These are phyloP conservation scores for Colletotrichum shisoi DNA, from an alignment of 2,329 filamentous ascomycete species.

Conservation along the genomic window DNA sequence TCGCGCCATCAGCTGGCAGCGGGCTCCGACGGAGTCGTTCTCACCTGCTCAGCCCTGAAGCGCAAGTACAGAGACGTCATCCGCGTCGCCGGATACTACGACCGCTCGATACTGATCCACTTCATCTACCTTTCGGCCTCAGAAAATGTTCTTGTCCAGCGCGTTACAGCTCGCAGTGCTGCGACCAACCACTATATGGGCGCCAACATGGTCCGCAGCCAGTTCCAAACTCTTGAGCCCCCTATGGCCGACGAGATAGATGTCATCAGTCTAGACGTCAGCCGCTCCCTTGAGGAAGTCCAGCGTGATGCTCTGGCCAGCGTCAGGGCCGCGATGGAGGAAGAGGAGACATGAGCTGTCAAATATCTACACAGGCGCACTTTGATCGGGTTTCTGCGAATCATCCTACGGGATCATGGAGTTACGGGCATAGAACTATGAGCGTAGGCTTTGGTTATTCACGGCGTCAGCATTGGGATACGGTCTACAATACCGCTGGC, in stretches of 20 bases:
- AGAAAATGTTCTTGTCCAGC: conserved; percentile 76
- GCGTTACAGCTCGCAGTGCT: conserved; percentile 70
- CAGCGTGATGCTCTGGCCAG: conserved; percentile 65
- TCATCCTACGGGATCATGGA: conserved; percentile 34
- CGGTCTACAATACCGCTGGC: conserved; percentile 29
- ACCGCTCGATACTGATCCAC: conserved; percentile 78
- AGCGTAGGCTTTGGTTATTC: conserved; percentile 33
- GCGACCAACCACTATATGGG: conserved; percentile 92
- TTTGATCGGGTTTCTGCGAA: conserved; percentile 24
- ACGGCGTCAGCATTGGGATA: conserved; percentile 36
- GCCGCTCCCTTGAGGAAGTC: conserved; percentile 65
- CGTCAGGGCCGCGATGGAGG: conserved; percentile 63
- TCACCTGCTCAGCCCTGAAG: conserved; percentile 96
- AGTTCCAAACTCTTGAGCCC: conserved; percentile 86
- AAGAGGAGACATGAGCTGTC: conserved; percentile 36
- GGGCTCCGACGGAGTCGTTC: conserved; percentile 78
- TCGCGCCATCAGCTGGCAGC: conserved; percentile 63
- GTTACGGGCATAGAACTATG: conserved; percentile 36
- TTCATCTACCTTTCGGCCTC: conserved; percentile 89
- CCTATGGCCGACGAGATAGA: conserved; percentile 75
- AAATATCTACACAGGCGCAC: conserved; percentile 3
- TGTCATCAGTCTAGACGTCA: conserved; percentile 75
- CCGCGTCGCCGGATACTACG: conserved; percentile 79
- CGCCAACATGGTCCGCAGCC: conserved; percentile 91
- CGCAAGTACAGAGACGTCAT: conserved; percentile 96